Percentiles rank a stretch among this genome's conserved stretches.
Conservation (phyloP, 2,329 filamentous ascomycete species). For the Phaeosphaeria sp. region DNA sequence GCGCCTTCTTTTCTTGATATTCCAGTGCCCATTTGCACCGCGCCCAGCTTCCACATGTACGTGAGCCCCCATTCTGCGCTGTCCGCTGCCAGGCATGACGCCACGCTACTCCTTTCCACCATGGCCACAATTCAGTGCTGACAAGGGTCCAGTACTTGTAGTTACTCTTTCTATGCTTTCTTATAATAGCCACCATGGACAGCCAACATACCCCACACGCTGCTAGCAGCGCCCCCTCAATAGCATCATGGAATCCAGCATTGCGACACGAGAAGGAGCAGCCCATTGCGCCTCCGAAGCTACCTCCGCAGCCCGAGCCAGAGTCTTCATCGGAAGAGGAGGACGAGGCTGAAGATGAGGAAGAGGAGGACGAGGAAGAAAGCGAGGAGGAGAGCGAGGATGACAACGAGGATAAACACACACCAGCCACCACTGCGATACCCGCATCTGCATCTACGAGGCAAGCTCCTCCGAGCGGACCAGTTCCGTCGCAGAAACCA, state of each 20-base stretch:
- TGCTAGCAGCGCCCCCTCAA: slow-evolving; percentile 19
- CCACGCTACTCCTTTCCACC: slow-evolving; percentile 11
- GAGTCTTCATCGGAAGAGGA: slow-evolving; percentile 24
- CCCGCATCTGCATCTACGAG: slow-evolving; percentile 37
- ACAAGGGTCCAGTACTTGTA: slow-evolving; percentile 40
- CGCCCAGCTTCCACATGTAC: background rate
- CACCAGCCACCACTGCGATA: background rate
- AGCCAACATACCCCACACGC: slow-evolving; percentile 45
- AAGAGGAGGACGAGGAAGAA: slow-evolving; percentile 11
- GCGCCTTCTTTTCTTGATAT: slow-evolving; percentile 4
- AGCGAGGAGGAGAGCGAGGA: slow-evolving; percentile 8
- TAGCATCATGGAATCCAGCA: slow-evolving; percentile 63
- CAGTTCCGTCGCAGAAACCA: slow-evolving; percentile 4
- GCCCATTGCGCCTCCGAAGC: slow-evolving; percentile 14
- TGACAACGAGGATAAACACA: slow-evolving; percentile 3
- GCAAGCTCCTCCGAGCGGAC: slow-evolving; percentile 36
- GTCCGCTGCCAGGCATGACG: background rate
- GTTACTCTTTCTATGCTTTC: slow-evolving; percentile 38
- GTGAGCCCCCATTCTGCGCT: background rate
- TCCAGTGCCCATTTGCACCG: background rate
- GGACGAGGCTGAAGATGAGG: slow-evolving; percentile 8
- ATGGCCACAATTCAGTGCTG: slow-evolving; percentile 18
- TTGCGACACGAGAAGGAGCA: slow-evolving; percentile 52
- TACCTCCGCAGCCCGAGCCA: slow-evolving; percentile 17
- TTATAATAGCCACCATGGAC: slow-evolving; percentile 42